These are phyloP conservation scores for Vitis rupestris DNA, from an alignment of 164 flowering plant genomes.

Conservation along the genomic window DNA sequence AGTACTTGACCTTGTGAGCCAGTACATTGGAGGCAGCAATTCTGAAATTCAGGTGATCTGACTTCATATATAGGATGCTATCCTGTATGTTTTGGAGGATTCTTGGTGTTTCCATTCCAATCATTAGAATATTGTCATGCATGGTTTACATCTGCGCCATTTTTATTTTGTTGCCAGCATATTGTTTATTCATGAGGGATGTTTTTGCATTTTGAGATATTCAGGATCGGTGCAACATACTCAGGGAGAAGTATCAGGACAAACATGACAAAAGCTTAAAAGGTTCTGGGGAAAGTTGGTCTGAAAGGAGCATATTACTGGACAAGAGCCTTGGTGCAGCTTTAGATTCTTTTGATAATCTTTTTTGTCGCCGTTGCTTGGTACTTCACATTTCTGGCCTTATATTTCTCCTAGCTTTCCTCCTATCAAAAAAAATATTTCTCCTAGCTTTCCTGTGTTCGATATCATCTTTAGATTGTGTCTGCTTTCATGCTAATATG, in stretches of 20 bases:
- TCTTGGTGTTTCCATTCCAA: background rate
- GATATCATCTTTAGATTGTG: background rate
- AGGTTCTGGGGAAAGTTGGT: constrained; percentile 30
- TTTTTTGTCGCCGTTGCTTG: constrained; percentile 98
- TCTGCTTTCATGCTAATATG: constrained; percentile 7
- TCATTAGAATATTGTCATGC: background rate
- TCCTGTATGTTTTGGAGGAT: background rate
- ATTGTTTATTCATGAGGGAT: constrained; percentile 9
- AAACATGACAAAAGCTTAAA: constrained; percentile 20
- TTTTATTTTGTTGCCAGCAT: background rate
- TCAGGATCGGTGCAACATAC: constrained; percentile 69
- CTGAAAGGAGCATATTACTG: constrained; percentile 36
- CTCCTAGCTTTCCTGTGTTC: background rate
- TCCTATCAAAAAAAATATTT: background rate
- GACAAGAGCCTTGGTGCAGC: constrained; percentile 78
- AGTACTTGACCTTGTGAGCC: constrained; percentile 51
- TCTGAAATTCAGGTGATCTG: constrained; percentile 65
- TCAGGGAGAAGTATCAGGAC: constrained; percentile 41
- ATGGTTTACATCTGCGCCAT: background rate
- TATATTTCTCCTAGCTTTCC: constrained; percentile 1
- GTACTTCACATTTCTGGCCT: constrained; percentile 33
- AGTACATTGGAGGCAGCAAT: constrained; percentile 53
- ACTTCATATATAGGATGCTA: background rate
- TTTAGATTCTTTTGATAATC: constrained; percentile 93
- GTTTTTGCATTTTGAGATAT: constrained; percentile 16